Conservation (phyloP, 1,284 basidiomycete genomes). For the Earliella scabrosa region DNA sequence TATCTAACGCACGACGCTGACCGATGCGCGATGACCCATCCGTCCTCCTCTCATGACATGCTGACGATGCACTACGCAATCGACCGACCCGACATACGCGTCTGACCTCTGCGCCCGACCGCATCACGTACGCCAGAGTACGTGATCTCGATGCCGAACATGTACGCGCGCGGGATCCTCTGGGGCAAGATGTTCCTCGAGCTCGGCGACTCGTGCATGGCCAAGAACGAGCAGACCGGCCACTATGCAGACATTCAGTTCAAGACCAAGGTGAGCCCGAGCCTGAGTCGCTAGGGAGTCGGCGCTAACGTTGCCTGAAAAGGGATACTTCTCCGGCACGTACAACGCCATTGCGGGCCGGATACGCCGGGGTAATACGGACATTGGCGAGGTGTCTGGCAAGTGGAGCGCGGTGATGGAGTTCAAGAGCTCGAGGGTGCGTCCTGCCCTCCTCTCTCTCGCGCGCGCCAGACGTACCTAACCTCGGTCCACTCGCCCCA, state of each 20-base stretch:
- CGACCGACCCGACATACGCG: neutral
- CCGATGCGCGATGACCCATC: neutral
- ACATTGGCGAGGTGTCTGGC: slow-evolving; percentile 88
- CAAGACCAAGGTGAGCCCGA: slow-evolving; percentile 83
- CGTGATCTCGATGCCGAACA: slow-evolving; percentile 93
- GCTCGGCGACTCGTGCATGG: slow-evolving; percentile 90
- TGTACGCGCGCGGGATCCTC: slow-evolving; percentile 96
- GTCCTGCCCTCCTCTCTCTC: slow-evolving; percentile 9
- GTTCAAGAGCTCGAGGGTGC: slow-evolving; percentile 74
- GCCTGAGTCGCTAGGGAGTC: neutral
- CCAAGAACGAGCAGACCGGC: slow-evolving; percentile 81
- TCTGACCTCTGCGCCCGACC: too few relatives aligned
- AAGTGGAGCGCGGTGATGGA: slow-evolving; percentile 95
- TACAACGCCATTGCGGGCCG: slow-evolving; percentile 92
- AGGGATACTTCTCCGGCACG: slow-evolving; percentile 97
- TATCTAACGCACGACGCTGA: neutral
- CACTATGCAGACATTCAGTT: slow-evolving; percentile 90
- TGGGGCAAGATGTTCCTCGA: slow-evolving; percentile 99
- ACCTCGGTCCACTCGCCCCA: neutral
- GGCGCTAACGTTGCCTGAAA: neutral
- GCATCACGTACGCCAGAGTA: slow-evolving; percentile 67
- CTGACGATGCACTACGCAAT: neutral
- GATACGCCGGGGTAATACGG: slow-evolving; percentile 67
- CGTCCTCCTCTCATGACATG: neutral
- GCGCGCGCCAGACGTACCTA: too few relatives aligned